These are phyloP conservation scores for Ceratocystis huliohia DNA, from an alignment of 2,329 filamentous ascomycete genomes.

Conservation along the genomic window DNA sequence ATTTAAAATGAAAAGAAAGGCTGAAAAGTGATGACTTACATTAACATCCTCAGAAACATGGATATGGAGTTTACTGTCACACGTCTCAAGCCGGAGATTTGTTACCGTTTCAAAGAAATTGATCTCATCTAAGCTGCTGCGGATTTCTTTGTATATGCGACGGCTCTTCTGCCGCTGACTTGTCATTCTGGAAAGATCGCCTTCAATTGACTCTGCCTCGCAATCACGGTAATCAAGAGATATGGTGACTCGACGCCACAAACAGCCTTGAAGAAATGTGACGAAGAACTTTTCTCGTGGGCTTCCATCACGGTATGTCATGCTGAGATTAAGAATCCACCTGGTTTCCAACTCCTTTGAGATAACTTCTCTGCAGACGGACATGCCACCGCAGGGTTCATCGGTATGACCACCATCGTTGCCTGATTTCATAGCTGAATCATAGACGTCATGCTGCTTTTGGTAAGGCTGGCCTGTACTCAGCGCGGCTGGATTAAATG, in stretches of 20 bases:
- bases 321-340: conserved; percentile 96
- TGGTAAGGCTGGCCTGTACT: not conserved
- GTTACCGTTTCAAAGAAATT: conserved; percentile 94
- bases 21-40: conserved; percentile 31
- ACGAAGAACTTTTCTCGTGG: conserved; percentile 96
- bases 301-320: conserved; percentile 92
- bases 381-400: conserved; percentile 13
- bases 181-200: conserved; percentile 61
- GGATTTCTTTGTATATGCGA: conserved; percentile 87
- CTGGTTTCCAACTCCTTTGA: conserved; percentile 70
- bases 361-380: conserved; percentile 37
- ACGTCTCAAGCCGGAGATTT: conserved; percentile 85
- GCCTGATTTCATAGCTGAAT: not conserved
- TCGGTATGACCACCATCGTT: conserved; percentile 1
- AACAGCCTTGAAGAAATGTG: conserved; percentile 72
- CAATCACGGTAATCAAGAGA: conserved; percentile 85
- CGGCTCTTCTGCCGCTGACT: conserved; percentile 87
- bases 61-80: conserved; percentile 76
- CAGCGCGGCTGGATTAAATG: not conserved
- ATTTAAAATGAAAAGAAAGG: not conserved
- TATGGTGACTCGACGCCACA: conserved; percentile 80
- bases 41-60: conserved; percentile 96
- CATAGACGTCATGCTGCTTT: not conserved
- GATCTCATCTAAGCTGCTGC: conserved; percentile 82
- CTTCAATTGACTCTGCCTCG: conserved; percentile 69